Base-by-base conservation (phyloP, 169 alveolate genomes). In the Cryptosporidium ubiquitum region DNA sequence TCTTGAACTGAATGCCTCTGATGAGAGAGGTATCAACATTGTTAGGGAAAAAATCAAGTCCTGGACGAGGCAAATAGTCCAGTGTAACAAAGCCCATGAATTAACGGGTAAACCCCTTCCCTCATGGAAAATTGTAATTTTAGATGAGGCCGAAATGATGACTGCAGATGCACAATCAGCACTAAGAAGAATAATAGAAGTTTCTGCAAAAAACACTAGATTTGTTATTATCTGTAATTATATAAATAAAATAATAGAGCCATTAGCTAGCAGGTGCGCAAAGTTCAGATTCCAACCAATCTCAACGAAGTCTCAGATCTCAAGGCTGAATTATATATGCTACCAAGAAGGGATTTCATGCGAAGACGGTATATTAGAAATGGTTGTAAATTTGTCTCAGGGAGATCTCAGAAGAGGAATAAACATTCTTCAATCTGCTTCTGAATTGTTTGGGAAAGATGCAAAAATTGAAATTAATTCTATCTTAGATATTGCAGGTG, bases 141-240 rank as follows among this genome's bases (percentile, higher is more conserved):
- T 98, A 57, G 99, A 98, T 92, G 99, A 98, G 93, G 99, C 99
- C 20, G 99, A 98, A 93, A 97, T 98, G 96, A 96, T 98, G 97
- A 98, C 99, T 23, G 93, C 94, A 16, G 99, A 98, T 71, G 99
- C 99, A 14, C 99, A 98, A 91, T 95, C 99, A 10, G 99, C 99
- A 23, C 95, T 98, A 35, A 93, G 99, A 84, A 94, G 99, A 68
- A 97, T 98, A 66, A 98, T 98, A 68, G 99, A 98, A 94, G 97
- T 96, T 40, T 97, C 95, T 69, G 95, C 99, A 0, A 85, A 92
- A 35, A 95, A 96, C 9, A 98, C 99, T 35, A 95, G 99, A 73
- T 98, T 98, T 96, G 97, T 99, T 84, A 94, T 98, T 23, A 98
- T 98, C 52, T 98, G 99, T 95, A 98, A 98, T 93, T 98, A 98